Evolutionary conservation across 108 stramenopile species (phyloP), one percentile per base, ranked within the genome.

Genomic region (Pseudonitzschia pungens): DNA sequence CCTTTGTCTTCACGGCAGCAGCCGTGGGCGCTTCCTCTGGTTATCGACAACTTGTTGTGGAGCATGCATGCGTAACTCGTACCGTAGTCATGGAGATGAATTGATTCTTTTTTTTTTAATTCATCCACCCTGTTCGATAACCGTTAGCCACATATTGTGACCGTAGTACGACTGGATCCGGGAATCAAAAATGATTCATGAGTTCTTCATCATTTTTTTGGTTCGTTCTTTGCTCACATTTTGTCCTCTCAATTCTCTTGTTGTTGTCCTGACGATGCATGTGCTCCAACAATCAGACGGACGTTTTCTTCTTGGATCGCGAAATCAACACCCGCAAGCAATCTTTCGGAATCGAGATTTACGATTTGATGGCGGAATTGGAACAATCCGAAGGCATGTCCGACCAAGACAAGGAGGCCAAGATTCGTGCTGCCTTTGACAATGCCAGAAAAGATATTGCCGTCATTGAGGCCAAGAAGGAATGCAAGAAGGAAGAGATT

Each of bases 251-350:
- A 9, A 9, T 56, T 20, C 57, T 22, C 57, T 31, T 62, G 21
- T 2, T 55, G 1, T 21, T 55, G 54, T 20, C 36, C 4, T 40
- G 2, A 60, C 36, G 8, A 40, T 33, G 32, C 0, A n/a, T n/a
- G n/a, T n/a, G n/a, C n/a, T n/a, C 15, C 50, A 9, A 42, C 11
- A 54, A 55, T 10, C 73, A 94, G 93, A 91, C 86, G 45, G 93
- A 94, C 72, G 82, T 94, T 68, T 69, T 83, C 21, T 90, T 94
- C 58, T 83, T 94, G 66, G 91, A 94, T 68, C 90, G 93, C n/a
- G 93, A 94, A 75, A 91, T 94, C 76, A 94, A 94, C 72, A 70
- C 77, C 33, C 87, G 91, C 65, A 94, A 94, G 74, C 93, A 94
- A 70, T 45, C 68, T 1, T 92, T 94, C 64, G 93, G 93, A 12